A percentile compares a stretch with the other conserved stretches of the same genome.
phyloP scores from a whole-genome alignment of 352 stramenopile species.

The Elongisporangium anandrum region DNA sequence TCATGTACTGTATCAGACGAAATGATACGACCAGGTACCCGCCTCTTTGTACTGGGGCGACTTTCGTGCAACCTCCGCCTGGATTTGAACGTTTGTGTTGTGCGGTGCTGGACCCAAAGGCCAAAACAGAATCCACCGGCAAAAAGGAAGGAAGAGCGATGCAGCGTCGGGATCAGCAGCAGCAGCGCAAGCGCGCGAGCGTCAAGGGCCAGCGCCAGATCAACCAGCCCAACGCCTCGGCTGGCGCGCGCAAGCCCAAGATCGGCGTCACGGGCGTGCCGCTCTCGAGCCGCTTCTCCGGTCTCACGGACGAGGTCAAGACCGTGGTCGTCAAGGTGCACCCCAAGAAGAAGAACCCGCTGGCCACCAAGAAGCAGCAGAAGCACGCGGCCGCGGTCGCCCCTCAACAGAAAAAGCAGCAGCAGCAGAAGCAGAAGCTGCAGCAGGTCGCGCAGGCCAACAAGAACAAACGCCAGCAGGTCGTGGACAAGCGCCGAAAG shows the following conservation, averaged over 20 bases:
- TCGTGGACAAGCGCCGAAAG: conserved; percentile 69
- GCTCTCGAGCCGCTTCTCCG: conserved; percentile 74
- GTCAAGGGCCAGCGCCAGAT: conserved; percentile 60
- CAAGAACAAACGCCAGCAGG: conserved; percentile 67
- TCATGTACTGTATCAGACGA: conserved; percentile 7
- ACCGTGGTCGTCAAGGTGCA: conserved; percentile 22
- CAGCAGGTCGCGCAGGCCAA: conserved; percentile 55
- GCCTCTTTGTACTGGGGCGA: conserved; percentile 1
- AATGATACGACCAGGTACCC: conserved; percentile 3
- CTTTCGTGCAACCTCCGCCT: conserved; percentile 20
- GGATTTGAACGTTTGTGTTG: background rate
- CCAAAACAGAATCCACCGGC: conserved; percentile 20
- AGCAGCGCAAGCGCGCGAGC: conserved; percentile 27
- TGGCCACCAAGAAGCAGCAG: conserved; percentile 12
- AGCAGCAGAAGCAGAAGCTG: conserved; percentile 66
- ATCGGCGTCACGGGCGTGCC: conserved; percentile 67
- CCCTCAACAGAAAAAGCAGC: conserved; percentile 19
- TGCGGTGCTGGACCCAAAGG: background rate
- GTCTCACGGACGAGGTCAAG: conserved; percentile 44
- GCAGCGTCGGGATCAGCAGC: conserved; percentile 12
- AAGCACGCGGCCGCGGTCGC: conserved; percentile 17
- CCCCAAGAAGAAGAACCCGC: conserved; percentile 19
- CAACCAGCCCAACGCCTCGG: conserved; percentile 15
- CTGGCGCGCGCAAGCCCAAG: conserved; percentile 19
- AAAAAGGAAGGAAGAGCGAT: conserved; percentile 12